phyloP scores from a whole-genome alignment of 768 basidiomycete species.

The Termitomyces sp. region DNA sequence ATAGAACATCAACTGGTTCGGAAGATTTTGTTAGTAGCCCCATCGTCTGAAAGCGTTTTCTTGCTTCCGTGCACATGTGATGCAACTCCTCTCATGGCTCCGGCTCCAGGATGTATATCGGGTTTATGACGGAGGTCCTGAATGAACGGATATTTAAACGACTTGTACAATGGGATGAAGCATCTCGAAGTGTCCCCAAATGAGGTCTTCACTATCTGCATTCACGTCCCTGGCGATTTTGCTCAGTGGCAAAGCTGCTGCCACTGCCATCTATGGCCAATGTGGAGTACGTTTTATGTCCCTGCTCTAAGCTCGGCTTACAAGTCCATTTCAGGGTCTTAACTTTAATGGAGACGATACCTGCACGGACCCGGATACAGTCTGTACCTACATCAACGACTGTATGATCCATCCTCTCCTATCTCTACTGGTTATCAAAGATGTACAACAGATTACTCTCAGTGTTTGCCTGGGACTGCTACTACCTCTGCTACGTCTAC shows the following conservation, averaged over 20 bases:
- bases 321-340: conserved; percentile 24
- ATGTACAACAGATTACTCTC: conserved; percentile 35
- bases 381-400: conserved; percentile 34
- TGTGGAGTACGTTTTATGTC: conserved; percentile 37
- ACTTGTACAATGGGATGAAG: not conserved
- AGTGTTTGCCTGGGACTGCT: conserved; percentile 31
- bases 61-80: conserved; percentile 13
- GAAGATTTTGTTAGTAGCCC: not conserved
- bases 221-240: conserved; percentile 28
- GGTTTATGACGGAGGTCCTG: conserved; percentile 20
- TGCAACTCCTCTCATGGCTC: not conserved
- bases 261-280: conserved; percentile 43
- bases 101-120: conserved; percentile 22
- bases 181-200: conserved; percentile 10
- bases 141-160: conserved; percentile 9
- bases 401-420: conserved; percentile 24
- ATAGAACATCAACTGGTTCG: not conserved
- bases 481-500: conserved; percentile 21
- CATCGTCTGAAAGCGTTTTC: not conserved
- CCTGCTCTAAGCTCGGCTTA: not conserved
- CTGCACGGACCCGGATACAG: conserved; percentile 35
- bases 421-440: not conserved
- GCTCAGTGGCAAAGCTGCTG: conserved; percentile 21
- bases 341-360: conserved; percentile 36
- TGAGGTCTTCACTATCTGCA: conserved; percentile 24